Evolutionary conservation across 169 alveolate genomes (phyloP).

Genomic region (Perkinsus marinus): DNA sequence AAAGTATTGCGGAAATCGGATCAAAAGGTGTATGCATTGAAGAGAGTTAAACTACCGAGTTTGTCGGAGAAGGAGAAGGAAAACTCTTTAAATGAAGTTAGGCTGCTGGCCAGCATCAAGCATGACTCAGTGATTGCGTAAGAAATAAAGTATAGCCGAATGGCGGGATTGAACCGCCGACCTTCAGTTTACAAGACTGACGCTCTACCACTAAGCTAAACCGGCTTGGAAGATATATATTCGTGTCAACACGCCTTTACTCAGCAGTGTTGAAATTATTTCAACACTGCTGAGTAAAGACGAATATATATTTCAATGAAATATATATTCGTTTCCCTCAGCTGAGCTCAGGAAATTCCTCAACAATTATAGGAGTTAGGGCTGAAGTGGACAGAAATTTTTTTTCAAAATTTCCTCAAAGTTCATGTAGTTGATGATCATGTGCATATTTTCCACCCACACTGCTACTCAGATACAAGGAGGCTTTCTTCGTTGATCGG

Average conservation of each 20-base stretch:
- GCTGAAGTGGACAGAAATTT: no score
- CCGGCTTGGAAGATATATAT: not conserved
- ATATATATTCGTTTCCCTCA: no score
- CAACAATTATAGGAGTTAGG: no score
- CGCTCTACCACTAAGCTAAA: not conserved
- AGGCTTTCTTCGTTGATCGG: constrained; percentile 1
- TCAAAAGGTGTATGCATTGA: not conserved
- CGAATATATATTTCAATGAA: no score
- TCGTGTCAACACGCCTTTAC: no score
- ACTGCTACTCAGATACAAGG: not conserved
- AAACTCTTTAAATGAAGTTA: constrained; percentile 3
- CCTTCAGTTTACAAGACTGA: not conserved
- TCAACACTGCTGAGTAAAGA: no score
- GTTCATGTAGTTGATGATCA: no score
- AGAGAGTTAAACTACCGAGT: constrained; percentile 5
- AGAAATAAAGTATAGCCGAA: not conserved
- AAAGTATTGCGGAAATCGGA: constrained; percentile 1
- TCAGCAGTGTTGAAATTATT: no score
- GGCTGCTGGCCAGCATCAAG: constrained; percentile 6
- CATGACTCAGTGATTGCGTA: constrained; percentile 1
- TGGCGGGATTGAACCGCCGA: not conserved
- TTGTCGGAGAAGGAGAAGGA: constrained; percentile 11
- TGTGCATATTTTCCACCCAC: not conserved
- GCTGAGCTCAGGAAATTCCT: no score
- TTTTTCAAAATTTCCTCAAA: no score